phyloP scores from a whole-genome alignment of 164 flowering plant genomes.

The Hamamelis virginiana region DNA sequence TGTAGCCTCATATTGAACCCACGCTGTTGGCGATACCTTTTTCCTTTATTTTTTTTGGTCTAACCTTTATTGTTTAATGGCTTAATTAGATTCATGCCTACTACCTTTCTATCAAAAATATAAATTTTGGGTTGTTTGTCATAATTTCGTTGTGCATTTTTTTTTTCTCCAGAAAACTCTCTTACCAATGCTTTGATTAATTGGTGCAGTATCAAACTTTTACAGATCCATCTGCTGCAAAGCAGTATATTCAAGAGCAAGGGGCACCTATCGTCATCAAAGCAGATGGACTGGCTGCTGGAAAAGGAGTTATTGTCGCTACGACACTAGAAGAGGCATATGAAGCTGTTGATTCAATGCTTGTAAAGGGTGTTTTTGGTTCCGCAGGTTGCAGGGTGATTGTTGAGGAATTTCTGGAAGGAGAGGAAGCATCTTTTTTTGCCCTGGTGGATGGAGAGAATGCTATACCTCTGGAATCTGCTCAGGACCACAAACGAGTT shows the following conservation, averaged over 20 bases:
- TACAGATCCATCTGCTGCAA: constrained; percentile 71
- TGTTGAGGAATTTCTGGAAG: constrained; percentile 90
- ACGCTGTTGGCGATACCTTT: too few relatives aligned
- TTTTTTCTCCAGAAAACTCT: too few relatives aligned
- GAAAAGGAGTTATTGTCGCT: constrained; percentile 97
- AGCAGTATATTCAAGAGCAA: constrained; percentile 75
- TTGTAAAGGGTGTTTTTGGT: constrained; percentile 71
- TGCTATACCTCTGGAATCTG: constrained; percentile 91
- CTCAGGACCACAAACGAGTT: constrained; percentile 95
- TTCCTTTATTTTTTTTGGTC: too few relatives aligned
- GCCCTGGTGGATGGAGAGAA: constrained; percentile 97
- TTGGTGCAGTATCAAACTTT: constrained; percentile 84
- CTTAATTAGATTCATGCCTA: too few relatives aligned
- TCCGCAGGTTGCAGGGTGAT: constrained; percentile 79
- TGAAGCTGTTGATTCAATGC: constrained; percentile 92
- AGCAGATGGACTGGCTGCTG: constrained; percentile 96
- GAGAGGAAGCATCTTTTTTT: constrained; percentile 97
- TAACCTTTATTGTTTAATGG: too few relatives aligned
- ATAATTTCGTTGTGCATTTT: too few relatives aligned
- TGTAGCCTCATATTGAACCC: too few relatives aligned
- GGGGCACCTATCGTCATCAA: constrained; percentile 92
- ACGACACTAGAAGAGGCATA: constrained; percentile 80
- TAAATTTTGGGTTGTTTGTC: too few relatives aligned
- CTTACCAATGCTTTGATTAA: constrained; percentile 12
- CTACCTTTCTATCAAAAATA: too few relatives aligned